A percentile compares a stretch with the other conserved stretches of the same genome.
Evolutionary conservation across 2,329 filamentous ascomycete species (phyloP).

Genomic region (Ramularia endophylla): DNA sequence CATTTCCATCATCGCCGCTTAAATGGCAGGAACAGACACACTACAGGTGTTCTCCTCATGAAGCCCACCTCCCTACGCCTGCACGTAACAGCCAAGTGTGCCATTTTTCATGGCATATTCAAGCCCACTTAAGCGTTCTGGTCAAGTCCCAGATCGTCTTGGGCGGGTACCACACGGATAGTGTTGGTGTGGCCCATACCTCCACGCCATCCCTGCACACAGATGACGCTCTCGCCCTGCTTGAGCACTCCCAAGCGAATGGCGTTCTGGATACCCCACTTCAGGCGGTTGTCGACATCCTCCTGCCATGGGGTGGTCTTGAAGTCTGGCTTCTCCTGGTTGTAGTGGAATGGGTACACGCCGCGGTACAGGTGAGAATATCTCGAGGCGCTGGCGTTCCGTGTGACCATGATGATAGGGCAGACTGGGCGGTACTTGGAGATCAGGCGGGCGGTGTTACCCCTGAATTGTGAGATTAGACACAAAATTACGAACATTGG

Average conservation of each 20-base stretch:
- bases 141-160: constrained; percentile 46
- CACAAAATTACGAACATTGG: no score
- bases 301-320: constrained; percentile 92
- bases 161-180: constrained; percentile 47
- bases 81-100: neutral
- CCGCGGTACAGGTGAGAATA: constrained; percentile 96
- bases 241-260: constrained; percentile 72
- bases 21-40: no score
- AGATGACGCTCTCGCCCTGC: constrained; percentile 69
- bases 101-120: no score
- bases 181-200: constrained; percentile 92
- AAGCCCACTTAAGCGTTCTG: constrained; percentile 36
- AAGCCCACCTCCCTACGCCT: no score
- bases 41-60: no score
- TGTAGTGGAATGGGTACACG: constrained; percentile 96
- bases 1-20: no score
- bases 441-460: constrained; percentile 86
- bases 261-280: constrained; percentile 89
- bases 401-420: constrained; percentile 99
- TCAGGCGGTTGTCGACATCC: constrained; percentile 94
- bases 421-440: constrained; percentile 99
- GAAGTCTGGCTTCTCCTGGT: constrained; percentile 92
- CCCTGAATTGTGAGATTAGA: constrained; percentile 47
- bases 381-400: constrained; percentile 73
- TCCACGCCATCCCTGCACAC: constrained; percentile 86